Percentiles rank a stretch among this genome's conserved stretches.
These are phyloP conservation scores for Coemansia sp. DNA, from an alignment of 192 early-diverging fungal species.

Conservation along the genomic window DNA sequence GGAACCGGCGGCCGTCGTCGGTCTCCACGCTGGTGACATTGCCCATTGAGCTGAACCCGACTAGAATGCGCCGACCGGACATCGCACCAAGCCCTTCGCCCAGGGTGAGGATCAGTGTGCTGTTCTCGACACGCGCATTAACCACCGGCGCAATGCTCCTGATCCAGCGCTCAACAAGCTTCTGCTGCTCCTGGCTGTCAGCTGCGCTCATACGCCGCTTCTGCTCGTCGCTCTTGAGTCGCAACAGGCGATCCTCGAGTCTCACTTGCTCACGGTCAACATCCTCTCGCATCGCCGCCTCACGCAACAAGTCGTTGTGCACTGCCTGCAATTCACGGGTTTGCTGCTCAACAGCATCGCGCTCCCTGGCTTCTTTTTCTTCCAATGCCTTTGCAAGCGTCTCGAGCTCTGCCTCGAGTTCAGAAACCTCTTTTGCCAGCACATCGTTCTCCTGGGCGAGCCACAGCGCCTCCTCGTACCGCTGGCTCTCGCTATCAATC, in stretches of 20 bases:
- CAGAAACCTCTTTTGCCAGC: slow-evolving; percentile 22
- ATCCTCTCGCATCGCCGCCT: slow-evolving; percentile 46
- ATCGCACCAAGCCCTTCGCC: slow-evolving; percentile 51
- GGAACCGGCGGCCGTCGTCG: slow-evolving; percentile 48
- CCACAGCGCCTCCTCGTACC: slow-evolving; percentile 29
- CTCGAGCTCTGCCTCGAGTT: slow-evolving; percentile 46
- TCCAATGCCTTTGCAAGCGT: slow-evolving; percentile 25
- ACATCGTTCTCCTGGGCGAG: slow-evolving; percentile 33
- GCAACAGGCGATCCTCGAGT: slow-evolving; percentile 36
- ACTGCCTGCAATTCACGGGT: slow-evolving; percentile 48
- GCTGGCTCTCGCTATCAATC: slow-evolving; percentile 33
- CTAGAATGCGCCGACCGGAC: slow-evolving; percentile 49
- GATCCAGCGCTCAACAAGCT: slow-evolving; percentile 47
- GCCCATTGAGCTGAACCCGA: slow-evolving; percentile 43
- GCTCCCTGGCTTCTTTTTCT: slow-evolving; percentile 45
- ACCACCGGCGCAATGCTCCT: slow-evolving; percentile 46
- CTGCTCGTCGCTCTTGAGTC: slow-evolving; percentile 51
- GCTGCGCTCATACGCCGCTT: slow-evolving; percentile 38
- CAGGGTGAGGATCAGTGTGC: slow-evolving; percentile 44
- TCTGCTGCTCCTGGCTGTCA: slow-evolving; percentile 56
- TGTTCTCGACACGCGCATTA: slow-evolving; percentile 46
- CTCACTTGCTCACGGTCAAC: slow-evolving; percentile 40
- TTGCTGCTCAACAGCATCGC: slow-evolving; percentile 48
- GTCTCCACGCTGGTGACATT: slow-evolving; percentile 36
- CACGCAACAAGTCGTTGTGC: slow-evolving; percentile 54